Evolutionary conservation across 1,284 basidiomycete genomes (phyloP).

Genomic region (Fomitopsis schrenkii): DNA sequence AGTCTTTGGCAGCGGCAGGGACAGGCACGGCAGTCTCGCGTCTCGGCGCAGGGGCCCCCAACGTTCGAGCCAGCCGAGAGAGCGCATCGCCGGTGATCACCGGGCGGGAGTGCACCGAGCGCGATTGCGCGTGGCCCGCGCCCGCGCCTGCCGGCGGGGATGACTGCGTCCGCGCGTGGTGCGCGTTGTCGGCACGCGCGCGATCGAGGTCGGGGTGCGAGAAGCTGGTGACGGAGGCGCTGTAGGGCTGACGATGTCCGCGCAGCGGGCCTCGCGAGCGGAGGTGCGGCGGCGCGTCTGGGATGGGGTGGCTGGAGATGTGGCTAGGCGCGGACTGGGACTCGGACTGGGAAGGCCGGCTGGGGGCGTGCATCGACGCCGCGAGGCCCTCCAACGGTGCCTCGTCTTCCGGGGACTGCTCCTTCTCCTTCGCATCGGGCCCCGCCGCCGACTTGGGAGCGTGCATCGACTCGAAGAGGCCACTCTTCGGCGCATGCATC

Average conservation of each 20-base stretch:
- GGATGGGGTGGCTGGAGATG: slow-evolving; percentile 25
- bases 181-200: slow-evolving; percentile 10
- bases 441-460: slow-evolving; percentile 6
- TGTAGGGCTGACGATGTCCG: slow-evolving; percentile 23
- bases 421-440: neutral
- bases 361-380: slow-evolving; percentile 48
- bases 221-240: slow-evolving; percentile 18
- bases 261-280: slow-evolving; percentile 53
- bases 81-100: slow-evolving; percentile 67
- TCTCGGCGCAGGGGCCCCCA: slow-evolving; percentile 37
- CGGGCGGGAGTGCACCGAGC: slow-evolving; percentile 48
- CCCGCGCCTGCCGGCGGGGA: slow-evolving; percentile 44
- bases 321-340: slow-evolving; percentile 28
- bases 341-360: slow-evolving; percentile 19
- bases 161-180: slow-evolving; percentile 59
- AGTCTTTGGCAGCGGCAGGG: slow-evolving; percentile 19
- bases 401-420: slow-evolving; percentile 2
- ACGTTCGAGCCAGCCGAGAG: slow-evolving; percentile 55
- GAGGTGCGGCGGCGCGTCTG: slow-evolving; percentile 34
- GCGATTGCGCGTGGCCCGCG: slow-evolving; percentile 24
- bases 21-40: slow-evolving; percentile 17
- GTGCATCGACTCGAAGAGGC: slow-evolving; percentile 13
- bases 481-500: slow-evolving; percentile 22
- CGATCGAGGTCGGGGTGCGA: slow-evolving; percentile 15
- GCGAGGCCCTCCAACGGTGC: slow-evolving; percentile 23